A percentile compares a stretch with the other conserved stretches of the same genome.
Conservation (phyloP, 75 land plant species). For the Cryptomeria japonica region DNA sequence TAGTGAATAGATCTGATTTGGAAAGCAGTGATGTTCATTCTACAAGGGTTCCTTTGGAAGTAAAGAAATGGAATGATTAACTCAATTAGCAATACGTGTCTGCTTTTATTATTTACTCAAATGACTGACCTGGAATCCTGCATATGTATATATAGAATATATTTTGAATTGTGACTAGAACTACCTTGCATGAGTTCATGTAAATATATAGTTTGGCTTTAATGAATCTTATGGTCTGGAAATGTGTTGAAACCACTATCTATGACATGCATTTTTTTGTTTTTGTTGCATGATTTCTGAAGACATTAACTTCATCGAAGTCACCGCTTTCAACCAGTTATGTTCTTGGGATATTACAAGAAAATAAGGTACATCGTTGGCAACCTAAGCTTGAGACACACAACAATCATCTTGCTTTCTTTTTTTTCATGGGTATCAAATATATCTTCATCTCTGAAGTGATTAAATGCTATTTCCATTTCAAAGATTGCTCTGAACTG, state of each 20-base stretch:
- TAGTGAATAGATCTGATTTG: not conserved
- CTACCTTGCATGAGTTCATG: not conserved
- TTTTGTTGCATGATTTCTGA: not conserved
- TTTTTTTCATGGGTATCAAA: not conserved
- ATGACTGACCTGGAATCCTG: no score
- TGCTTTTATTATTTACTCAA: not conserved
- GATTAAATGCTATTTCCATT: not conserved
- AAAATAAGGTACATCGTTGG: conserved; percentile 51
- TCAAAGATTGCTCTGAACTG: not conserved
- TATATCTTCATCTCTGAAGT: not conserved
- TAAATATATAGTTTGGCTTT: not conserved
- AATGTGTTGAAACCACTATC: not conserved
- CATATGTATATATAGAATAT: no score
- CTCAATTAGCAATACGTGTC: not conserved
- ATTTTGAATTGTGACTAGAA: no score
- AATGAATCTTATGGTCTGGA: not conserved
- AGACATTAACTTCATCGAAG: conserved; percentile 58
- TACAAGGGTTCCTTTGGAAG: not conserved
- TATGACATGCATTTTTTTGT: not conserved
- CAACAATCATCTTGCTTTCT: not conserved
- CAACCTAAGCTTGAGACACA: not conserved
- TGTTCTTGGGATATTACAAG: conserved; percentile 71
- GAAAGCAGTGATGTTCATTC: not conserved
- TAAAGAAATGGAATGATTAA: not conserved
- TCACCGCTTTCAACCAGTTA: conserved; percentile 47